Evolutionary conservation across 352 stramenopile species (phyloP).

Genomic region (Thraustochytrium sp.): DNA sequence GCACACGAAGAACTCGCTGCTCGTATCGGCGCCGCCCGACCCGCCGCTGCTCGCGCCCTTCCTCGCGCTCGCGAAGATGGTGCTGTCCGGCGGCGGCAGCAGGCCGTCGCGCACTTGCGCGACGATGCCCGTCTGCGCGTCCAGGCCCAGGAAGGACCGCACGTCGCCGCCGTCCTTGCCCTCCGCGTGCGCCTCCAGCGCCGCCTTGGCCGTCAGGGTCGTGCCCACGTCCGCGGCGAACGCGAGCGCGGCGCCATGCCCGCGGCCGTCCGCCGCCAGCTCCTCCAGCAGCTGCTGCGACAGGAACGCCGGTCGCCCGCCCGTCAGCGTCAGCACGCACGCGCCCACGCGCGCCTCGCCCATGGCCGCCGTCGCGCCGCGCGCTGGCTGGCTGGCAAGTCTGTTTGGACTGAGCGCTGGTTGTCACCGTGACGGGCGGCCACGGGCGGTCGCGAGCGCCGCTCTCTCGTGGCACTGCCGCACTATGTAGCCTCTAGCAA

Average conservation of each 20-base stretch:
- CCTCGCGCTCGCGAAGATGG: no score
- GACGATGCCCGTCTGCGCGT: not conserved
- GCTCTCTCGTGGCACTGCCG: no score
- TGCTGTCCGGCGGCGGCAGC: not conserved
- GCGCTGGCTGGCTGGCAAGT: not conserved
- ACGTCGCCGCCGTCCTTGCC: not conserved
- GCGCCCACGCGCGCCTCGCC: not conserved
- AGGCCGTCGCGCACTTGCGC: not conserved
- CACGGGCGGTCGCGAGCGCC: no score
- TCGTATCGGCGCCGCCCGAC: not conserved
- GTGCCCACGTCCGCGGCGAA: not conserved
- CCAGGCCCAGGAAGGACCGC: not conserved
- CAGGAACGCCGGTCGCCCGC: constrained; percentile 7
- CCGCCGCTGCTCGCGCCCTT: no score
- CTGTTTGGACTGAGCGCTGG: not conserved
- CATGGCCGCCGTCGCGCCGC: not conserved
- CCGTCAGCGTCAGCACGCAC: constrained; percentile 10
- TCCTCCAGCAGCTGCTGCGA: constrained; percentile 29
- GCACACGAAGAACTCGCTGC: not conserved
- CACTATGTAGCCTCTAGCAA: no score
- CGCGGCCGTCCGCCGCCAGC: not conserved
- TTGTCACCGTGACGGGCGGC: no score
- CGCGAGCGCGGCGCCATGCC: not conserved
- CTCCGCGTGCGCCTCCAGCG: not conserved
- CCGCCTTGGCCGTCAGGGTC: not conserved